Conservation (phyloP, 177 flowering plant species). For the Tripterygium wilfordii region DNA sequence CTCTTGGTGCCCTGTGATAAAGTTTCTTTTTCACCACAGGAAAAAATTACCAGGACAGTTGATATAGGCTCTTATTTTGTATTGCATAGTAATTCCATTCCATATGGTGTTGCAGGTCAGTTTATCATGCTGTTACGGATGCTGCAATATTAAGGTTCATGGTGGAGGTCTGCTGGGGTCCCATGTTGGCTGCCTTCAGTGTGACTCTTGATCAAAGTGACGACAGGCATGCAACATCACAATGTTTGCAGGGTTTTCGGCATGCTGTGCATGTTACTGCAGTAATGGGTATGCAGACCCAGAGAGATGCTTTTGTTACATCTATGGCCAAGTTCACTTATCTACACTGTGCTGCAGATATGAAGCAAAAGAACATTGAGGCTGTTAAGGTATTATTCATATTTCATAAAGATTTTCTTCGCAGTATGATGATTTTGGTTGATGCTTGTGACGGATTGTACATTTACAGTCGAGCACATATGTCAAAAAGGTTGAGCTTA, state of each 20-base stretch:
- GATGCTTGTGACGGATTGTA: too few species aligned
- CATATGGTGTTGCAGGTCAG: constrained; percentile 50
- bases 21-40: too few species aligned
- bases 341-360: constrained; percentile 96
- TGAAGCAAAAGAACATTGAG: constrained; percentile 99
- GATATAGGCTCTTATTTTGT: too few species aligned
- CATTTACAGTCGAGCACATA: too few species aligned
- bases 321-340: constrained; percentile 92
- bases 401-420: too few species aligned
- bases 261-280: constrained; percentile 97
- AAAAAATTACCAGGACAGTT: too few species aligned
- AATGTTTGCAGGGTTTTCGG: constrained; percentile 81
- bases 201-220: constrained; percentile 96
- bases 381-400: constrained; percentile 69
- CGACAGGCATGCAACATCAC: constrained; percentile 72
- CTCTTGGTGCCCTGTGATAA: too few species aligned
- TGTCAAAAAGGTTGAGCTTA: too few species aligned
- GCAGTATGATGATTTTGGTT: too few species aligned
- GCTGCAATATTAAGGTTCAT: constrained; percentile 85
- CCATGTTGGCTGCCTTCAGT: constrained; percentile 98
- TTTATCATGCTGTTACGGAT: constrained; percentile 79
- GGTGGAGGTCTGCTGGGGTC: constrained; percentile 99
- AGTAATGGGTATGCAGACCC: constrained; percentile 96
- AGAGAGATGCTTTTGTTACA: constrained; percentile 97
- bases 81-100: constrained; percentile 7